Percentiles rank a stretch among this genome's conserved stretches.
Conservation (phyloP, 345 rosid species). For the Dipteronia dyeriana region DNA sequence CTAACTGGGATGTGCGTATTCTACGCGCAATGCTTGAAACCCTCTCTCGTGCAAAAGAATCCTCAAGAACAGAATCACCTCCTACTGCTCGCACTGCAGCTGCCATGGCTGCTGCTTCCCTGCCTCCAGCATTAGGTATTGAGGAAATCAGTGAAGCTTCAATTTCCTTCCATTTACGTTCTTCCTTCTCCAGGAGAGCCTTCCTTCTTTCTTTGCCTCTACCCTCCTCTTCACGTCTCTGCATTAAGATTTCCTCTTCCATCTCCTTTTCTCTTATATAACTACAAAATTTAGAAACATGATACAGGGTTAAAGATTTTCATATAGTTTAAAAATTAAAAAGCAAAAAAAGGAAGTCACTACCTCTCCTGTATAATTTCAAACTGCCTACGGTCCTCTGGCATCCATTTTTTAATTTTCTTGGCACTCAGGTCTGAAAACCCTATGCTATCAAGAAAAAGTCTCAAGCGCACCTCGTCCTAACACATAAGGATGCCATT, state of each 20-base stretch:
- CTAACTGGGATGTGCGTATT: slow-evolving; percentile 85
- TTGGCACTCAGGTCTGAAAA: slow-evolving; percentile 94
- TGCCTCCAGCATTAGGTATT: slow-evolving; percentile 95
- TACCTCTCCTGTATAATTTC: slow-evolving; percentile 99
- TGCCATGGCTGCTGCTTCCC: slow-evolving; percentile 99
- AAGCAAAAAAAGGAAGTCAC: slow-evolving; percentile 10
- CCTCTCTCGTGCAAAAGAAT: slow-evolving; percentile 99
- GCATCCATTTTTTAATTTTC: slow-evolving; percentile 99
- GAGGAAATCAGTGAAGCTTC: slow-evolving; percentile 99
- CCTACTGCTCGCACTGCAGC: slow-evolving; percentile 99
- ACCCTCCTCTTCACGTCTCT: slow-evolving; percentile 99
- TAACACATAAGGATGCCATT: slow-evolving; percentile 27
- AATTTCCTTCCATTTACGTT: slow-evolving; percentile 99
- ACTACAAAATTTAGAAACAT: slow-evolving; percentile 41
- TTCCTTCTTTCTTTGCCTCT: slow-evolving; percentile 99
- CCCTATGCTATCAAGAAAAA: slow-evolving; percentile 99
- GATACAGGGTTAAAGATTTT: background rate
- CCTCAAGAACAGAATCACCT: slow-evolving; percentile 98
- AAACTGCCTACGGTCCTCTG: slow-evolving; percentile 96
- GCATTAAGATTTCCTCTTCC: slow-evolving; percentile 98
- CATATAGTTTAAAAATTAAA: background rate
- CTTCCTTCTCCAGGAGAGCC: slow-evolving; percentile 97
- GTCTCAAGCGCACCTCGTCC: slow-evolving; percentile 99
- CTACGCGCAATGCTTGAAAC: slow-evolving; percentile 97
- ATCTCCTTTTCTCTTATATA: slow-evolving; percentile 99